A percentile compares a stretch with the other conserved stretches of the same genome.
Evolutionary conservation across 2,329 filamentous ascomycete species (phyloP).

Genomic region (Aspergillus glaucus): DNA sequence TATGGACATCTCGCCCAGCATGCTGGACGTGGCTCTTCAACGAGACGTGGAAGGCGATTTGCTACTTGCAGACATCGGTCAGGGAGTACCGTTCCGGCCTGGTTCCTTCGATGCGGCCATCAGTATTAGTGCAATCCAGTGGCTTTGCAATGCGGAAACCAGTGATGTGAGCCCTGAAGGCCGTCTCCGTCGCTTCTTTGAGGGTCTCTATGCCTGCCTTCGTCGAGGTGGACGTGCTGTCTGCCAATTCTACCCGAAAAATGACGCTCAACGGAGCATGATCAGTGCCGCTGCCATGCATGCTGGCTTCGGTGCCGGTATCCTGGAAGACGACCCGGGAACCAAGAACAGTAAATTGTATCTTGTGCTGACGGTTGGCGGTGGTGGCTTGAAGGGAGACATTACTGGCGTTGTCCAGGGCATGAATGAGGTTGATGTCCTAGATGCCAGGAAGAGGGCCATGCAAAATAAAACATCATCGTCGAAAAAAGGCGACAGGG

Average conservation of each 20-base stretch:
- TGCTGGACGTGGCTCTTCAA: constrained; percentile 92
- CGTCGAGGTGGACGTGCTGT: constrained; percentile 81
- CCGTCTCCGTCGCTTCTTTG: constrained; percentile 79
- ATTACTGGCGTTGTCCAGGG: constrained; percentile 86
- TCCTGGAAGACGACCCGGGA: constrained; percentile 89
- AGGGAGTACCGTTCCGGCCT: constrained; percentile 87
- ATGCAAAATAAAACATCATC: constrained; percentile 36
- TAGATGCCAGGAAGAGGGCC: constrained; percentile 59
- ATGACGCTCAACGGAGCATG: constrained; percentile 85
- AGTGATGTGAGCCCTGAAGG: constrained; percentile 76
- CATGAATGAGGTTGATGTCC: constrained; percentile 80
- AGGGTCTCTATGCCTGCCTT: constrained; percentile 79
- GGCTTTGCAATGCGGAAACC: constrained; percentile 93
- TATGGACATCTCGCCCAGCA: constrained; percentile 90
- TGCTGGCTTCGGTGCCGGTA: constrained; percentile 89
- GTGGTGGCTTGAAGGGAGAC: constrained; percentile 58
- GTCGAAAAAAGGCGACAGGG: constrained; percentile 44
- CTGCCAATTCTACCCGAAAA: constrained; percentile 97
- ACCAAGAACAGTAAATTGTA: constrained; percentile 98
- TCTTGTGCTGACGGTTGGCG: constrained; percentile 83
- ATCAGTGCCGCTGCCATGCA: constrained; percentile 84
- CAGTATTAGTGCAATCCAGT: constrained; percentile 93
- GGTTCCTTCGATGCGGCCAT: constrained; percentile 93
- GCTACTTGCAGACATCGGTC: constrained; percentile 90
- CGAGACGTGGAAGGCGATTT: constrained; percentile 88